Evolutionary conservation across 1,139 yeast genomes (phyloP).

Genomic region (Taphrina confusa): DNA sequence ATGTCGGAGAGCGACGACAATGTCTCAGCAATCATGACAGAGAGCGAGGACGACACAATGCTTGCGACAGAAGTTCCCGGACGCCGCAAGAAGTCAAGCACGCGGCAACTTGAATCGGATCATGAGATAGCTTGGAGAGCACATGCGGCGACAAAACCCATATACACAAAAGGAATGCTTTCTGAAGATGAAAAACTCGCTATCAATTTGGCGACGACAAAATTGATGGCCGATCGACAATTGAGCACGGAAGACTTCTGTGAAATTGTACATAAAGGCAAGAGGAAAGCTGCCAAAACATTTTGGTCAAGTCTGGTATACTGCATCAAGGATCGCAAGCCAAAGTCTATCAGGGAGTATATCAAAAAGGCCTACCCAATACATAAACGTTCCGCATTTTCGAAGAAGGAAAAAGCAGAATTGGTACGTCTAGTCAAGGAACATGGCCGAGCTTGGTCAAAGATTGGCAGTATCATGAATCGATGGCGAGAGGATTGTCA

Average conservation of each 20-base stretch:
- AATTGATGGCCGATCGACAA: not conserved
- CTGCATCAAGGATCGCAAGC: conserved; percentile 6
- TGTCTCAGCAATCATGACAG: too few species aligned
- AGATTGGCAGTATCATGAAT: conserved; percentile 2
- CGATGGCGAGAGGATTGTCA: conserved; percentile 16
- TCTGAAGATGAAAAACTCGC: not conserved
- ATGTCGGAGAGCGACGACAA: too few species aligned
- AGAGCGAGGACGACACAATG: too few species aligned
- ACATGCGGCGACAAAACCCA: not conserved
- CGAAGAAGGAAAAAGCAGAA: not conserved
- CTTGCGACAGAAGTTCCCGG: too few species aligned
- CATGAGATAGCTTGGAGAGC: too few species aligned
- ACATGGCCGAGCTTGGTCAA: conserved; percentile 8
- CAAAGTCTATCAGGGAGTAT: conserved; percentile 13
- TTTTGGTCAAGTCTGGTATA: conserved; percentile 1
- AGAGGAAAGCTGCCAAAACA: not conserved
- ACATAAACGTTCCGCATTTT: not conserved
- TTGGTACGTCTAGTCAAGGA: not conserved
- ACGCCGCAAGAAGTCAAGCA: too few species aligned
- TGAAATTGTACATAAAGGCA: not conserved
- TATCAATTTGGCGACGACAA: not conserved
- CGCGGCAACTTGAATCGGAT: too few species aligned
- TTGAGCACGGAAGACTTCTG: not conserved
- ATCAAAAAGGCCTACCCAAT: conserved; percentile 4
- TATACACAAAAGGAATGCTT: not conserved